Evolutionary conservation across 1,139 yeast genomes (phyloP).

Genomic region (Insectozyma bohioensis): DNA sequence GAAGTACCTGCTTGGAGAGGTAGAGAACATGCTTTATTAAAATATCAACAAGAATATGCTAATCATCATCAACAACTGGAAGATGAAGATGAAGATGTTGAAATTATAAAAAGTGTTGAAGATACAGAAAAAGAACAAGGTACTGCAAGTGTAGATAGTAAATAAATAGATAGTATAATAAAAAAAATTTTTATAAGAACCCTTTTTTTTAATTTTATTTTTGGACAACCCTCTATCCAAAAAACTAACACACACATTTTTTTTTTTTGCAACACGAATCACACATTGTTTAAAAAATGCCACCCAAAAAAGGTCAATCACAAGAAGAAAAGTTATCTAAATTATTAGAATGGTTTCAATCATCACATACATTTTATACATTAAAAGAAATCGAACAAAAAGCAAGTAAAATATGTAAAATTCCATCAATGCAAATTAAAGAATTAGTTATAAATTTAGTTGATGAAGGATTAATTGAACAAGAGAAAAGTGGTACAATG

Average conservation of each 20-base stretch:
- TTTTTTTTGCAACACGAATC: conserved; percentile 10
- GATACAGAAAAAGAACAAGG: not conserved
- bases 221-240: too few species aligned
- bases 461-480: conserved; percentile 46
- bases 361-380: conserved; percentile 39
- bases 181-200: too few species aligned
- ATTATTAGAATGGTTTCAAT: conserved; percentile 41
- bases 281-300: conserved; percentile 8
- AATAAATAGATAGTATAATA: too few species aligned
- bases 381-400: conserved; percentile 50
- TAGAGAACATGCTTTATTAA: conserved; percentile 21
- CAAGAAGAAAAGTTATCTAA: conserved; percentile 40
- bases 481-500: conserved; percentile 54
- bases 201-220: not conserved
- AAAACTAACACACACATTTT: too few species aligned
- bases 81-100: too few species aligned
- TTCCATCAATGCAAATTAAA: conserved; percentile 51
- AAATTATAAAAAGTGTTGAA: too few species aligned
- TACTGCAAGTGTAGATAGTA: too few species aligned
- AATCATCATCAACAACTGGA: too few species aligned
- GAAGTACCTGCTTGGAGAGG: conserved; percentile 36
- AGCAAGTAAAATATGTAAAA: conserved; percentile 46
- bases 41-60: conserved; percentile 18
- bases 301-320: conserved; percentile 30
- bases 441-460: conserved; percentile 44